A percentile compares a stretch with the other conserved stretches of the same genome.
Conservation (phyloP, 305 asterid genomes). For the Stenogyne calaminthoides region DNA sequence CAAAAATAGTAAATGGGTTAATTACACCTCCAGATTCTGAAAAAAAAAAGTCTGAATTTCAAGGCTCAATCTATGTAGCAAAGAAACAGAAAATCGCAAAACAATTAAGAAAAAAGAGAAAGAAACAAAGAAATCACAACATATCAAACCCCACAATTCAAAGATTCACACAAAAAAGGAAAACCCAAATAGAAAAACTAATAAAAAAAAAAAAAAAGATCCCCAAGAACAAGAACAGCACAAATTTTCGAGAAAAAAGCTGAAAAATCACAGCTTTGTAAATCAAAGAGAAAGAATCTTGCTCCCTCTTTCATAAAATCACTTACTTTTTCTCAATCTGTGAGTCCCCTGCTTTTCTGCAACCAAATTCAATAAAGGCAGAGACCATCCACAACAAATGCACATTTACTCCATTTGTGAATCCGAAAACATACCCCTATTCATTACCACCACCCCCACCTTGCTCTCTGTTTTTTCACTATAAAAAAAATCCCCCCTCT, state of each 20-base stretch:
- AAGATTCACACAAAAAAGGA: slow-evolving; percentile 31
- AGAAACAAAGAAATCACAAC: slow-evolving; percentile 1
- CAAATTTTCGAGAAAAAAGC: slow-evolving; percentile 5
- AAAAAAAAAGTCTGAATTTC: background rate
- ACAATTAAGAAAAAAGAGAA: background rate
- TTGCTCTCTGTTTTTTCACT: slow-evolving; percentile 23
- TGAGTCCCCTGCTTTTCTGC: slow-evolving; percentile 35
- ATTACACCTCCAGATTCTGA: background rate
- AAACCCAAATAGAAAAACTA: slow-evolving; percentile 19
- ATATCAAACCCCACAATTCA: slow-evolving; percentile 34
- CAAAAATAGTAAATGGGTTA: slow-evolving; percentile 15
- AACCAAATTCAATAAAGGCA: slow-evolving; percentile 47
- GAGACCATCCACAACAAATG: slow-evolving; percentile 58
- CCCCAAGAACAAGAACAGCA: slow-evolving; percentile 47
- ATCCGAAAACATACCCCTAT: slow-evolving; percentile 46
- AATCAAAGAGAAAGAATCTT: slow-evolving; percentile 29
- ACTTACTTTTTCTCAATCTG: slow-evolving; percentile 25
- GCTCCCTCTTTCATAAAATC: slow-evolving; percentile 33
- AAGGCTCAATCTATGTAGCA: background rate
- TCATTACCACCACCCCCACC: slow-evolving; percentile 45
- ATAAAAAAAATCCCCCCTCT: background rate
- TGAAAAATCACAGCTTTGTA: slow-evolving; percentile 17
- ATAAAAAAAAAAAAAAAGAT: no score
- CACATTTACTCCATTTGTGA: slow-evolving; percentile 63
- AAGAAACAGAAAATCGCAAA: background rate